Evolutionary conservation across 1,139 yeast genomes (phyloP).

Genomic region (Pichia sp.): DNA sequence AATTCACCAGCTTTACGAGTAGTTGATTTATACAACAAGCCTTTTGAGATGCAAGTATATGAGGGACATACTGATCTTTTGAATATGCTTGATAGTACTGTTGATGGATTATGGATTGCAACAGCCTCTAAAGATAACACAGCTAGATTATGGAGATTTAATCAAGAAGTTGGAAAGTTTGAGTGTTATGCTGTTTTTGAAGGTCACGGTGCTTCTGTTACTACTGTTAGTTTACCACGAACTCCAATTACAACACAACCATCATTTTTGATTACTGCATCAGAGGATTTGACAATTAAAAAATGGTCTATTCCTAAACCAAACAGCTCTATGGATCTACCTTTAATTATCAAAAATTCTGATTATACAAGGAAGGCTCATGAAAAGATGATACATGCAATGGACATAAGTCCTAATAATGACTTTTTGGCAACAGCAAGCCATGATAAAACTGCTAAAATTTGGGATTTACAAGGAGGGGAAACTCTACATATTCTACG

Average conservation of each 20-base stretch:
- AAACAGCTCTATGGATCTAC: constrained; percentile 13
- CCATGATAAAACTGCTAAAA: constrained; percentile 86
- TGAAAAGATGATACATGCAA: constrained; percentile 87
- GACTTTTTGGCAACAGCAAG: constrained; percentile 87
- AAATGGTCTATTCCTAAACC: constrained; percentile 70
- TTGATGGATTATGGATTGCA: constrained; percentile 81
- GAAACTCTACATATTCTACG: constrained; percentile 76
- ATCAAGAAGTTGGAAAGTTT: constrained; percentile 37
- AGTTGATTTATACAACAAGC: constrained; percentile 44
- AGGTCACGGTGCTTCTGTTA: constrained; percentile 85
- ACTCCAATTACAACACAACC: constrained; percentile 49
- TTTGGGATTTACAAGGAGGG: constrained; percentile 80
- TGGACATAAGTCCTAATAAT: constrained; percentile 86
- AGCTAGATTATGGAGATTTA: constrained; percentile 74
- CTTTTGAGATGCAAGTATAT: constrained; percentile 55
- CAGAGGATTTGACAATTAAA: constrained; percentile 83
- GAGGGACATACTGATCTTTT: constrained; percentile 85
- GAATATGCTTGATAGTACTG: constrained; percentile 68
- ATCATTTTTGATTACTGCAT: constrained; percentile 71
- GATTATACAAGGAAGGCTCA: constrained; percentile 92
- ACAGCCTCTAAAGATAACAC: constrained; percentile 90
- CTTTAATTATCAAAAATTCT: constrained; percentile 40
- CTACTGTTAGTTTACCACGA: constrained; percentile 73
- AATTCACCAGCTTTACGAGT: constrained; percentile 88
- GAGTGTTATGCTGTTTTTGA: constrained; percentile 52